Conservation (phyloP, 2,329 filamentous ascomycete species). For the Ascochyta lentis region DNA sequence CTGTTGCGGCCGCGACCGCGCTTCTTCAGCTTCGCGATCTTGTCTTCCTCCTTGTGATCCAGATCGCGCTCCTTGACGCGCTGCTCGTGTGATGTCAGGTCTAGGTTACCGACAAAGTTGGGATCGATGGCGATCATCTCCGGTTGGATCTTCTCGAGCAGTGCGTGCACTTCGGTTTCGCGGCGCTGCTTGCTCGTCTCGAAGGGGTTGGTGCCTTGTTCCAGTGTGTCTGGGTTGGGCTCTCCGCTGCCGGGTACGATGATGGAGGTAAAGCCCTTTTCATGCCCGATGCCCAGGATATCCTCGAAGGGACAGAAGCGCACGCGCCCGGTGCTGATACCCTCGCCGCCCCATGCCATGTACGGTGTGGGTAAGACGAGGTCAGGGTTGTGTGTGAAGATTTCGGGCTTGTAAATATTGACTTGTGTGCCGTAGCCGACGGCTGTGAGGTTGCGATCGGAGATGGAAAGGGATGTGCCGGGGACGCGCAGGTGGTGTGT, state of each 20-base stretch:
- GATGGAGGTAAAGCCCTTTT: constrained; percentile 85
- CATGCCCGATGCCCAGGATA: constrained; percentile 83
- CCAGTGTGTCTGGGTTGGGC: constrained; percentile 92
- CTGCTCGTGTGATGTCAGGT: constrained; percentile 80
- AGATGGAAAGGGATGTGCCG: constrained; percentile 83
- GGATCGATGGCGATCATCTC: constrained; percentile 98
- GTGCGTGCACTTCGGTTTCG: constrained; percentile 84
- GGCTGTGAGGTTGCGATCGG: constrained; percentile 84
- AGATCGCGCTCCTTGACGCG: constrained; percentile 78
- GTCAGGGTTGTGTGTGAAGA: constrained; percentile 79
- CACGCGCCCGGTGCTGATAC: constrained; percentile 78
- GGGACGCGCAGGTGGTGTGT: constrained; percentile 85
- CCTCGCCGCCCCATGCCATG: constrained; percentile 90
- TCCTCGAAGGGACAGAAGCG: constrained; percentile 96
- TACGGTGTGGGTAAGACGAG: constrained; percentile 85
- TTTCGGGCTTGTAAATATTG: constrained; percentile 82
- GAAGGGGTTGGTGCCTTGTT: constrained; percentile 81
- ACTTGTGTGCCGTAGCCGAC: constrained; percentile 90
- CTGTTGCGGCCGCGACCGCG: constrained; percentile 88
- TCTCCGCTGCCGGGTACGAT: constrained; percentile 95
- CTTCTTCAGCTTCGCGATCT: constrained; percentile 70
- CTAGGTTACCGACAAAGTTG: constrained; percentile 87
- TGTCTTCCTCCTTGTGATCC: constrained; percentile 70
- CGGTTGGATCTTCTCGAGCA: constrained; percentile 93
- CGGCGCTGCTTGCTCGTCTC: constrained; percentile 92